Evolutionary conservation across 2,329 filamentous ascomycete species (phyloP).

Genomic region (Mariannaea elegans): DNA sequence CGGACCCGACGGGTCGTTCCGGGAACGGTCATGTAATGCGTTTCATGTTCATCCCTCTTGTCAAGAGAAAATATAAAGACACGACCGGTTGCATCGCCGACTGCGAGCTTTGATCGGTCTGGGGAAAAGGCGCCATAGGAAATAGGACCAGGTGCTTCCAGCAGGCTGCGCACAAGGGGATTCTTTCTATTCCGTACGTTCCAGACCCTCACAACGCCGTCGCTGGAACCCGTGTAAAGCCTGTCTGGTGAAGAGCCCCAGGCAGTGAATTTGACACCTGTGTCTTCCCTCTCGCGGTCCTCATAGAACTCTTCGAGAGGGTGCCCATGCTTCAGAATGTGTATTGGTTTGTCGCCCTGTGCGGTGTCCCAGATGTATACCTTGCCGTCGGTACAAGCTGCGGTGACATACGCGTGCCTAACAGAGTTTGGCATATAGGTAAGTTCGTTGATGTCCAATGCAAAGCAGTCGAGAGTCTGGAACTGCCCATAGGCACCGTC

Average conservation of each 20-base stretch:
- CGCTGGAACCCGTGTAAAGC: slow-evolving; percentile 71
- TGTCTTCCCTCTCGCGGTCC: slow-evolving; percentile 64
- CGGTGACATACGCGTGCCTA: slow-evolving; percentile 63
- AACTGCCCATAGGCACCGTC: slow-evolving; percentile 51
- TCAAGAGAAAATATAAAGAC: slow-evolving; percentile 64
- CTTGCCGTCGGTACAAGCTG: slow-evolving; percentile 68
- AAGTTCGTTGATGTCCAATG: slow-evolving; percentile 70
- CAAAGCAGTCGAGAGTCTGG: slow-evolving; percentile 66
- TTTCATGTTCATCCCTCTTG: slow-evolving; percentile 50
- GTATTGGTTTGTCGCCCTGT: slow-evolving; percentile 62
- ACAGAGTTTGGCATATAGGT: slow-evolving; percentile 65
- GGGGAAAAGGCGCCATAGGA: slow-evolving; percentile 67
- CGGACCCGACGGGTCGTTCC: slow-evolving; percentile 49
- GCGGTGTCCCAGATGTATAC: slow-evolving; percentile 72
- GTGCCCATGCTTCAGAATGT: slow-evolving; percentile 62
- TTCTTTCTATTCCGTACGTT: slow-evolving; percentile 58
- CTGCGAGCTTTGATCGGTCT: slow-evolving; percentile 61
- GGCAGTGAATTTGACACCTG: slow-evolving; percentile 70
- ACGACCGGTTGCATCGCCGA: slow-evolving; percentile 70
- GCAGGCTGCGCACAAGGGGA: slow-evolving; percentile 61
- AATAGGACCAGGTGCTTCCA: slow-evolving; percentile 65
- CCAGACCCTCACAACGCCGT: slow-evolving; percentile 71
- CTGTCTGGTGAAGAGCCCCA: slow-evolving; percentile 67
- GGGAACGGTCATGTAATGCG: slow-evolving; percentile 49
- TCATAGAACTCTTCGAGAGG: slow-evolving; percentile 51